phyloP scores from a whole-genome alignment of 2,329 filamentous ascomycete species.

The Chalaropsis ovoidea region DNA sequence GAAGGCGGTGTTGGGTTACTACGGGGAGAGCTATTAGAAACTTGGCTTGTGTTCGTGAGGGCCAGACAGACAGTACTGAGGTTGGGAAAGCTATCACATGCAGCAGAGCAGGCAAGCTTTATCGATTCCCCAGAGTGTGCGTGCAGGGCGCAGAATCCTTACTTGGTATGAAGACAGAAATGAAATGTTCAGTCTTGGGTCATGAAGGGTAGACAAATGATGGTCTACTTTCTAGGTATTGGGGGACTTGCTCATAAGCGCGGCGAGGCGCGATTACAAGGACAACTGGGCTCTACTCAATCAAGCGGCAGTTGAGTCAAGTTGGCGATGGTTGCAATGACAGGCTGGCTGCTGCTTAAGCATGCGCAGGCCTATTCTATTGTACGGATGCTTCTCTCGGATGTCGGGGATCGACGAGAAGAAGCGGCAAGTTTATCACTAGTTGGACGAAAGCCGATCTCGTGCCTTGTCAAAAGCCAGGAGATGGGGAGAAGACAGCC shows the following conservation, averaged over 20 bases:
- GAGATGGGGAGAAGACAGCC: background rate
- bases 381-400: constrained; percentile 4
- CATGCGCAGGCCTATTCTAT: background rate
- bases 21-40: constrained; percentile 15
- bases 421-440: constrained; percentile 2
- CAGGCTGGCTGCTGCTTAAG: background rate
- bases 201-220: background rate
- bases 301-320: background rate
- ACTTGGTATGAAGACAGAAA: background rate
- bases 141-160: background rate
- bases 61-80: background rate
- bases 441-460: background rate
- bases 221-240: background rate
- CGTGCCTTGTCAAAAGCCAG: background rate
- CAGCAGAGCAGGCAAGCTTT: background rate
- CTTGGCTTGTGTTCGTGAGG: background rate
- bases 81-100: background rate
- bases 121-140: background rate
- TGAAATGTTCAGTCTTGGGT: background rate
- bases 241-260: background rate
- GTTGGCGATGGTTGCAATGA: background rate
- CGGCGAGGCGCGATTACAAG: background rate
- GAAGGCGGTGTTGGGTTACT: background rate
- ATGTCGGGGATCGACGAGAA: background rate
- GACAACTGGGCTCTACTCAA: background rate